Evolutionary conservation across 345 rosid genomes (phyloP).

Genomic region (Acer campestre): DNA sequence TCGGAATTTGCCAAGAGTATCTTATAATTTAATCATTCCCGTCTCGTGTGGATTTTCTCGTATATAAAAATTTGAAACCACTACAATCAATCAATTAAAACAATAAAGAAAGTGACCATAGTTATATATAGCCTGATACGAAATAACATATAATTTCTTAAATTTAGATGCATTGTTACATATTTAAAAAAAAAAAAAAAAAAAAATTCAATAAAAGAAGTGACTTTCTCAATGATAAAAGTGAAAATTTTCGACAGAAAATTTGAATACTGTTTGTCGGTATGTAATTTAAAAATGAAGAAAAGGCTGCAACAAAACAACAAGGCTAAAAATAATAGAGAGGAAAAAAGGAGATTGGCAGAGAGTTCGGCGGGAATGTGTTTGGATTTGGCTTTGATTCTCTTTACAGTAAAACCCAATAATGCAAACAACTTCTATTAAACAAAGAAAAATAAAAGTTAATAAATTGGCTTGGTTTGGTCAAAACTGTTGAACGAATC

Average conservation of each 20-base stretch:
- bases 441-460: neutral
- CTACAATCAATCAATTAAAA: no score
- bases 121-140: no score
- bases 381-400: constrained; percentile 15
- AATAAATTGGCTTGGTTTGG: constrained; percentile 10
- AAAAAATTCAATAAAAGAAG: no score
- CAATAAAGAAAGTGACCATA: neutral
- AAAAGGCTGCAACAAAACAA: constrained; percentile 14
- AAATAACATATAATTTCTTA: no score
- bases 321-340: neutral
- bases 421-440: neutral
- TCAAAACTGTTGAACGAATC: constrained; percentile 39
- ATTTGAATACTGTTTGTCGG: neutral
- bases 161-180: no score
- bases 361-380: constrained; percentile 33
- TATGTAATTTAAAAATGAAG: neutral
- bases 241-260: constrained; percentile 1
- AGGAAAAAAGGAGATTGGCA: constrained; percentile 16
- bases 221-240: neutral
- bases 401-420: constrained; percentile 14
- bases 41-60: no score
- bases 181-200: no score
- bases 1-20: no score
- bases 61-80: no score
- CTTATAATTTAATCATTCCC: no score